Base-by-base conservation (phyloP, 1,139 yeast genomes). In the Neolecta irregularis region DNA sequence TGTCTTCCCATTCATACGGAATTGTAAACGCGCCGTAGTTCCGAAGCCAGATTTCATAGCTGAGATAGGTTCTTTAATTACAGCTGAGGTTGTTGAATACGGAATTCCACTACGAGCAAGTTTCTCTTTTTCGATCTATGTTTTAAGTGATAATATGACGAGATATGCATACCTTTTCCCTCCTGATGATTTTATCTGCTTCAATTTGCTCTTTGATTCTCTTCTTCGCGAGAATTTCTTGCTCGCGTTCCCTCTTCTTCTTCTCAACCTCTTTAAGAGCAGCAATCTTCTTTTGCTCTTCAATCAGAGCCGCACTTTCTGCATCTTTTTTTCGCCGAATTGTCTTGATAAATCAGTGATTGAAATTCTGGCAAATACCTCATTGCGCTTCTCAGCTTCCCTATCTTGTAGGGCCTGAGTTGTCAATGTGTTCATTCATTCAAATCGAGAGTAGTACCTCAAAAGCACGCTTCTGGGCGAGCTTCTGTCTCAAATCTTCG, bases 151-250 rank as follows among this genome's bases (percentile, higher is more conserved):
- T 6, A 7, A 28, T 2, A 15, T 7, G 22, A 26, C 35, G 6
- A 7, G 37, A 29, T 3, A 34, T 28, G 22, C 39, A 42, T 11
- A 41, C 34, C 26, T 45, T 40, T 22, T 43, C 44, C 31, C 43
- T 44, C 30, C 62, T 43, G 9, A 54, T 58, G 11, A 49, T 44
- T 41, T 47, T 52, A 35, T 58, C 62, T 16, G 57, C 60, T 37
- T 55, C 61, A 37, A 58, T 56, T 35, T 48, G 52, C 21, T 50
- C 57, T 39, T 48, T 47, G 34, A 58, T 50, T 21, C 56, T 42
- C 41, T 49, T 49, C 40, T 51, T 53, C 21, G 60, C 61, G n/a
- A 43, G 41, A 3, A 45, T 46, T 24, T 57, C 62, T 30, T 52
- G 58, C n/a, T 39, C 40, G 3, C 48, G 53, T 39, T 55, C 56